Conservation (phyloP, 1,284 basidiomycete genomes). For the Mycena sp. region DNA sequence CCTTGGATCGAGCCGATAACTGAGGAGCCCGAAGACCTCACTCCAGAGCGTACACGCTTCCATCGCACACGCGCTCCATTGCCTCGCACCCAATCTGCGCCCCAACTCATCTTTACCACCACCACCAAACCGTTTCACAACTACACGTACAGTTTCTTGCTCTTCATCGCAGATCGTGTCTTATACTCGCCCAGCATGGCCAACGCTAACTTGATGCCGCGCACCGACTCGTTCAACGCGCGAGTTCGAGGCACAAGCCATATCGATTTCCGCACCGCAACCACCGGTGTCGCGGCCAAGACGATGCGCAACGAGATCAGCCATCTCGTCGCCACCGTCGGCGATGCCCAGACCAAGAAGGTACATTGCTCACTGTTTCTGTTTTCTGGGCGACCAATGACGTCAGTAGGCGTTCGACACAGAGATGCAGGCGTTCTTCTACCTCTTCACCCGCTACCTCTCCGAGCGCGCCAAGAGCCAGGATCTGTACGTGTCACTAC, state of each 20-base stretch:
- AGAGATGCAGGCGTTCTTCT: slow-evolving; percentile 99
- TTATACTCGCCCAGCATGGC: slow-evolving; percentile 57
- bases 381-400: slow-evolving; percentile 28
- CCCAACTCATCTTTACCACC: slow-evolving; percentile 71
- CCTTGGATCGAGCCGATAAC: slow-evolving; percentile 58
- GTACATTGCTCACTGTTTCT: slow-evolving; percentile 55
- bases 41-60: slow-evolving; percentile 33
- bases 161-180: slow-evolving; percentile 32
- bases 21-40: slow-evolving; percentile 54
- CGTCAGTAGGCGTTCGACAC: slow-evolving; percentile 87
- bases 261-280: slow-evolving; percentile 97
- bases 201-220: slow-evolving; percentile 67
- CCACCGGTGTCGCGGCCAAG: slow-evolving; percentile 97
- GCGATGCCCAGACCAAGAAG: slow-evolving; percentile 86
- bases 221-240: slow-evolving; percentile 70
- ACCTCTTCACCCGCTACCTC: slow-evolving; percentile 98
- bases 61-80: slow-evolving; percentile 66
- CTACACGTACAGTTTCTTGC: slow-evolving; percentile 49
- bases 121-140: slow-evolving; percentile 74
- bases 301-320: slow-evolving; percentile 99
- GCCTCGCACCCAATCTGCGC: slow-evolving; percentile 60
- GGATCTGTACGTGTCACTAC: slow-evolving; percentile 76
- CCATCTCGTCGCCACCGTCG: slow-evolving; percentile 87
- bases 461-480: slow-evolving; percentile 94
- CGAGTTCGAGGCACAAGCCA: slow-evolving; percentile 76